Conservation (phyloP, 495 filamentous ascomycete species). For the Aspergillus mulundensis region DNA sequence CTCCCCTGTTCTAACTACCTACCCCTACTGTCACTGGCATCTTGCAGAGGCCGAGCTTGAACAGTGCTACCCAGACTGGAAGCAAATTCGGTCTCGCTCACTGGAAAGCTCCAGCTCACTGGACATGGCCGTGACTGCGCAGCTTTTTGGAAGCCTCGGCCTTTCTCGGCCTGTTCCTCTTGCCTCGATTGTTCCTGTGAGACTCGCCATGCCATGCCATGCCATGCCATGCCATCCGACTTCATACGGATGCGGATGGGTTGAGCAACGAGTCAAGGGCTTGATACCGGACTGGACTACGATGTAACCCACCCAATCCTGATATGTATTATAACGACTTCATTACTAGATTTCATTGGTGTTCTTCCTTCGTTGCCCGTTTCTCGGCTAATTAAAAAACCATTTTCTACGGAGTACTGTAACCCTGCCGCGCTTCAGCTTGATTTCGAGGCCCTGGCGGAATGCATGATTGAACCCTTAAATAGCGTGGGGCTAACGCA, state of each 20-base stretch:
- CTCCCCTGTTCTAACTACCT: slow-evolving; percentile 9
- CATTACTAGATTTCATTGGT: background rate
- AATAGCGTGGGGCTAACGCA: too few relatives aligned
- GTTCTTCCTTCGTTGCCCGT: background rate
- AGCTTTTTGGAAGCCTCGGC: too few relatives aligned
- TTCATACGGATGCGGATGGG: background rate
- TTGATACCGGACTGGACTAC: background rate
- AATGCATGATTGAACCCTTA: too few relatives aligned
- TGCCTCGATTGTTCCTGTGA: background rate
- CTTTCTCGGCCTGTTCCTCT: too few relatives aligned
- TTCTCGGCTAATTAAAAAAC: background rate
- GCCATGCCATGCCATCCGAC: background rate
- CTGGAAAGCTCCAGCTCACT: background rate
- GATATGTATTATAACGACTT: background rate
- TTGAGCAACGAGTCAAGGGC: background rate
- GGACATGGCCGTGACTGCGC: too few relatives aligned
- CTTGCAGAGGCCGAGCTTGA: background rate
- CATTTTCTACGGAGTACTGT: too few relatives aligned
- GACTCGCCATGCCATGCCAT: background rate
- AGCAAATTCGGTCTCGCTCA: background rate
- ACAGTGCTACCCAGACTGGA: background rate
- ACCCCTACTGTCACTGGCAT: background rate
- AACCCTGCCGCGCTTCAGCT: too few relatives aligned
- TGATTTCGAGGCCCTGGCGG: too few relatives aligned
- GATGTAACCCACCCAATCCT: background rate